A percentile compares a stretch with the other conserved stretches of the same genome.
phyloP scores from a whole-genome alignment of 192 early-diverging fungal species.

The Gonapodya prolifera region DNA sequence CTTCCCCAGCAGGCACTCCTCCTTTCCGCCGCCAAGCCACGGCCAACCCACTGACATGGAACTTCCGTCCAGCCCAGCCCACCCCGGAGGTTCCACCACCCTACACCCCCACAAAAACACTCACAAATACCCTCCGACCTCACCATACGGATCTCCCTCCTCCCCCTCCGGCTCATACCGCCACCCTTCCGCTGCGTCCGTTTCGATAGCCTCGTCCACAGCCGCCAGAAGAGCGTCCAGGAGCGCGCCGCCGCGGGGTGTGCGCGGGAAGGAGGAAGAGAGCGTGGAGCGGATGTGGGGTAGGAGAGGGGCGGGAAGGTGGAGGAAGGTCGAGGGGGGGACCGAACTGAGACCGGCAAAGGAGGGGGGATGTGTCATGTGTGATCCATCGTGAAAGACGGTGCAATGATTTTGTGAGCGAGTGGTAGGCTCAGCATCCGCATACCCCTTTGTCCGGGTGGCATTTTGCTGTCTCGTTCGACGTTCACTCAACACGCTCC shows the following conservation, averaged over 20 bases:
- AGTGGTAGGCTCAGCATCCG: too few relatives aligned
- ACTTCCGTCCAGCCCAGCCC: background rate
- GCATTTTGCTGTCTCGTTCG: too few relatives aligned
- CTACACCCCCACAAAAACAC: background rate
- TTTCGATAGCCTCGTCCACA: conserved; percentile 69
- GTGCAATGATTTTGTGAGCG: too few relatives aligned
- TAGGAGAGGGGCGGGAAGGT: background rate
- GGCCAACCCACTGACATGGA: conserved; percentile 21
- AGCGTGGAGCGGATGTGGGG: background rate
- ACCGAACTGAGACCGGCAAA: background rate
- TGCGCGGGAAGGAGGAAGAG: background rate
- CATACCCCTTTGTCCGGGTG: too few relatives aligned
- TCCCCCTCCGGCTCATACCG: conserved; percentile 78
- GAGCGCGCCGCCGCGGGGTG: background rate
- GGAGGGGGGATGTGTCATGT: background rate
- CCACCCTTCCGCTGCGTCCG: conserved; percentile 82
- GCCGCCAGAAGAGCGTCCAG: conserved; percentile 9
- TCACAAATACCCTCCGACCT: conserved; percentile 30
- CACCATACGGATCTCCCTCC: conserved; percentile 70
- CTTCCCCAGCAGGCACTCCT: background rate
- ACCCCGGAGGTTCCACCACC: background rate
- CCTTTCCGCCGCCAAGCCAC: background rate
- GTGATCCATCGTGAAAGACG: background rate
- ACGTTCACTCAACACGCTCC: too few relatives aligned
- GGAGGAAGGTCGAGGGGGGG: background rate